Evolutionary conservation across 768 basidiomycete genomes (phyloP).

Genomic region (Boletus rubroflammeus): DNA sequence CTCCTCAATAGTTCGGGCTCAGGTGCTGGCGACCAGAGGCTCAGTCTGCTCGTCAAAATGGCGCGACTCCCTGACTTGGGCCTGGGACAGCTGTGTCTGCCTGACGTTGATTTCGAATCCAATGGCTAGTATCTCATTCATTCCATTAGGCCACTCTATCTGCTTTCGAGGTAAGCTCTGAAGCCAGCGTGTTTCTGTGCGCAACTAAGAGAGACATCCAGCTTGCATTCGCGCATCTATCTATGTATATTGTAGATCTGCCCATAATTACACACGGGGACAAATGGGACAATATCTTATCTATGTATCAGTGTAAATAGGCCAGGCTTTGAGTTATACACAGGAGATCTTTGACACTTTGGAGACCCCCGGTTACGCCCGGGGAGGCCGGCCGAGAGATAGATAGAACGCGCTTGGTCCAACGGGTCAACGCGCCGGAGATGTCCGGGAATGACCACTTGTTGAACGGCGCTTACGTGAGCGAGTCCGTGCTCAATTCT

Average conservation of each 20-base stretch:
- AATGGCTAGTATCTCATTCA: conserved; percentile 8
- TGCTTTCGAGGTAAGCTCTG: conserved; percentile 8
- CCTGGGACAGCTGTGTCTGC: conserved; percentile 53
- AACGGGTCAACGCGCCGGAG: conserved; percentile 23
- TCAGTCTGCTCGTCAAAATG: conserved; percentile 73
- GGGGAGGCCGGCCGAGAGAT: conserved; percentile 21
- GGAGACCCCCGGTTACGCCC: conserved; percentile 17
- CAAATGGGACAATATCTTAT: conserved; percentile 13
- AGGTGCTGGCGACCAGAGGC: conserved; percentile 35
- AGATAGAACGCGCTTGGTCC: background rate
- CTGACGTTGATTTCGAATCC: conserved; percentile 28
- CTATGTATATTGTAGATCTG: conserved; percentile 14
- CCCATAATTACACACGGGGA: conserved; percentile 13
- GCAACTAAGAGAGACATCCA: background rate
- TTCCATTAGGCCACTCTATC: background rate
- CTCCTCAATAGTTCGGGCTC: conserved; percentile 46
- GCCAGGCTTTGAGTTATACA: background rate
- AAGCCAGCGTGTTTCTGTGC: background rate
- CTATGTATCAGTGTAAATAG: background rate
- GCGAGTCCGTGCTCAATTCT: conserved; percentile 36
- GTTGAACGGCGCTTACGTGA: conserved; percentile 35
- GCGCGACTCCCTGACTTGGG: conserved; percentile 72
- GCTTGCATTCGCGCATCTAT: conserved; percentile 13
- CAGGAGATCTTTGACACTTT: background rate
- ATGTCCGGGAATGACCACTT: conserved; percentile 21